These are phyloP conservation scores for Onygenales sp. DNA, from an alignment of 2,329 filamentous ascomycete genomes.

Conservation along the genomic window DNA sequence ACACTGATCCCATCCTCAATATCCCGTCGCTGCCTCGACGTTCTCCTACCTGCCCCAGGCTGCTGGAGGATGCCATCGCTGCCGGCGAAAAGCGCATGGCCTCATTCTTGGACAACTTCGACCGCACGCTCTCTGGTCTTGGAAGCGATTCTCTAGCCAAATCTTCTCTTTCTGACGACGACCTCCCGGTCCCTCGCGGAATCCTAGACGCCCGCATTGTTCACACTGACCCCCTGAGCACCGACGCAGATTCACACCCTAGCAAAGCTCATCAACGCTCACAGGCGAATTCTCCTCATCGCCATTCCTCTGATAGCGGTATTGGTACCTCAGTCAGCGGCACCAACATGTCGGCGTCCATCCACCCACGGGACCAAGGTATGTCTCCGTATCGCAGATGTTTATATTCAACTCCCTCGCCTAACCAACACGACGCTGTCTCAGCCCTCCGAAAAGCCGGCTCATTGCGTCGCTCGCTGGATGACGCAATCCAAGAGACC, in stretches of 20 bases:
- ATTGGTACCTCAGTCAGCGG: conserved; percentile 73
- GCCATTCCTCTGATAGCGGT: conserved; percentile 77
- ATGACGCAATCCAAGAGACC: not conserved
- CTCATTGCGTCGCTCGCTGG: not conserved
- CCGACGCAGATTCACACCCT: conserved; percentile 15
- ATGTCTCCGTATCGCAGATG: conserved; percentile 32
- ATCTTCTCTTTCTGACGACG: conserved; percentile 36
- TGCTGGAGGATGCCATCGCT: conserved; percentile 61
- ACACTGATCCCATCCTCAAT: conserved; percentile 33
- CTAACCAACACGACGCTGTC: conserved; percentile 6
- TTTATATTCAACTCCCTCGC: conserved; percentile 7
- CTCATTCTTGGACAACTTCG: conserved; percentile 56
- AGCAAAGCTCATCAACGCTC: conserved; percentile 24
- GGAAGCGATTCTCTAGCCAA: conserved; percentile 21
- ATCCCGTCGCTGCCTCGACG: conserved; percentile 49
- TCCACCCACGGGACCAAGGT: conserved; percentile 39
- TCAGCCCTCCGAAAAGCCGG: not conserved
- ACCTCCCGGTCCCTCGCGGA: conserved; percentile 50
- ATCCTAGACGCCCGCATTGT: conserved; percentile 50
- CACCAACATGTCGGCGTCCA: conserved; percentile 33
- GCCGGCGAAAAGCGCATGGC: conserved; percentile 60
- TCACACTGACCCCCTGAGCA: conserved; percentile 28
- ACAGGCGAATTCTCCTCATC: conserved; percentile 44
- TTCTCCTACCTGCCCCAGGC: conserved; percentile 48
- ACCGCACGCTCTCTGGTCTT: conserved; percentile 48